These are phyloP conservation scores for Lodderomyces pseudojiufengensis DNA, from an alignment of 1,139 yeast genomes.

Conservation along the genomic window DNA sequence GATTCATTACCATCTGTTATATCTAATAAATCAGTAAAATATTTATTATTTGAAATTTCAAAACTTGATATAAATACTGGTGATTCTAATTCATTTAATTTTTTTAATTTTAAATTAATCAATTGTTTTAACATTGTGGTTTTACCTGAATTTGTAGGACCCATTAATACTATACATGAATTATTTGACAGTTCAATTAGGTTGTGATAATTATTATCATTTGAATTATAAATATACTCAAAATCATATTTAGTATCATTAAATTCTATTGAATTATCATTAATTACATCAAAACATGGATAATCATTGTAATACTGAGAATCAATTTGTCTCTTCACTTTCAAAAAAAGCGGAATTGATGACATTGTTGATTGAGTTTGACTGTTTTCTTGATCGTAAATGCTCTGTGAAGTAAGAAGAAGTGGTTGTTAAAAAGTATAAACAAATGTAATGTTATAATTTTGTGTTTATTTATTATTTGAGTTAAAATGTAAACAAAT, in stretches of 20 bases:
- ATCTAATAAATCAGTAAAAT: constrained; percentile 20
- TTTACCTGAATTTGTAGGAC: constrained; percentile 36
- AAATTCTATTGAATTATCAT: constrained; percentile 17
- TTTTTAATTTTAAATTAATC: constrained; percentile 13
- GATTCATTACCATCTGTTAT: constrained; percentile 4
- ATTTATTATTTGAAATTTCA: constrained; percentile 27
- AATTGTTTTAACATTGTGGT: constrained; percentile 25
- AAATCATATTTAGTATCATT: constrained; percentile 22
- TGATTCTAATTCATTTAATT: constrained; percentile 2
- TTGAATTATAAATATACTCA: constrained; percentile 15
- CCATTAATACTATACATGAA: constrained; percentile 25
- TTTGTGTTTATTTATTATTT: no score
- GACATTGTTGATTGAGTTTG: constrained; percentile 8
- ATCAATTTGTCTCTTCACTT: constrained; percentile 17
- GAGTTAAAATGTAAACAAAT: no score
- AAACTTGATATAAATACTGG: constrained; percentile 23
- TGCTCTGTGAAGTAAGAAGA: no score
- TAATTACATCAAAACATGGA: constrained; percentile 2
- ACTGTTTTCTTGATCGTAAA: no score
- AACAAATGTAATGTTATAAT: no score
- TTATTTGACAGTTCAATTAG: constrained; percentile 13
- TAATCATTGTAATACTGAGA: neutral
- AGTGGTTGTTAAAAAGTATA: no score
- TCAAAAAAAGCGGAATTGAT: constrained; percentile 24
- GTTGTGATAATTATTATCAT: constrained; percentile 14